Percentiles rank a stretch among this genome's conserved stretches.
These are phyloP conservation scores for Ceratocystis destructans DNA, from an alignment of 2,329 filamentous ascomycete genomes.

Conservation along the genomic window DNA sequence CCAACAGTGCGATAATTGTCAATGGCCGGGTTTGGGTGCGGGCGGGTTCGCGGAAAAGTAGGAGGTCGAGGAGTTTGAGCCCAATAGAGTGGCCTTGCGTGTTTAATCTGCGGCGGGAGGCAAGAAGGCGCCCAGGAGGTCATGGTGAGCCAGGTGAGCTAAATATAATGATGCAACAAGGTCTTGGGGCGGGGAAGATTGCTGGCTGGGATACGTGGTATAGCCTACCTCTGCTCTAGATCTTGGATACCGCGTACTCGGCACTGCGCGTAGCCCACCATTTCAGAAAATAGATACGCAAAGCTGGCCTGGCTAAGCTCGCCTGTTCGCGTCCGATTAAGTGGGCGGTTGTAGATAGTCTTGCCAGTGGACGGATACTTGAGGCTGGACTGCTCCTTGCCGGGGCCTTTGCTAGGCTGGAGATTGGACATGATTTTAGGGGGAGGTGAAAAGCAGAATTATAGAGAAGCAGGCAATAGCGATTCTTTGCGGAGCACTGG, in stretches of 20 bases:
- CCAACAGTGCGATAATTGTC: constrained; percentile 77
- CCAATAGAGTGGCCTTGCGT: constrained; percentile 86
- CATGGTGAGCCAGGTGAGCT: background rate
- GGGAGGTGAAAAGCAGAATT: background rate
- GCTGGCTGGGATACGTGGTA: constrained; percentile 1
- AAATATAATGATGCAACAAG: background rate
- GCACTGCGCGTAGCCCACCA: constrained; percentile 88
- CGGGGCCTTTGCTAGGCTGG: constrained; percentile 33
- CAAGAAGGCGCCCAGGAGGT: background rate
- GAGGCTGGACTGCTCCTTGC: constrained; percentile 48
- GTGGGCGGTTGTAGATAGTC: constrained; percentile 91
- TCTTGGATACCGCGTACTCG: constrained; percentile 87
- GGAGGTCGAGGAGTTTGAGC: constrained; percentile 84
- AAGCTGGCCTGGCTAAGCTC: constrained; percentile 90
- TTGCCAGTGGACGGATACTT: constrained; percentile 87
- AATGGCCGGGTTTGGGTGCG: constrained; percentile 65
- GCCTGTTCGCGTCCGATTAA: constrained; percentile 76
- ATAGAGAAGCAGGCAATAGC: background rate
- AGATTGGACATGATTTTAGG: constrained; percentile 37
- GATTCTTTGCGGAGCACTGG: background rate
- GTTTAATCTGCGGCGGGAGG: constrained; percentile 45
- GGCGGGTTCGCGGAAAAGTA: constrained; percentile 67
- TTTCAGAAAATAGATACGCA: constrained; percentile 89
- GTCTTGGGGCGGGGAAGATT: background rate
- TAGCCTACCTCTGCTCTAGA: constrained; percentile 65